Evolutionary conservation across 805 yeast genomes (phyloP).

Genomic region (Lipomyces starkeyi): DNA sequence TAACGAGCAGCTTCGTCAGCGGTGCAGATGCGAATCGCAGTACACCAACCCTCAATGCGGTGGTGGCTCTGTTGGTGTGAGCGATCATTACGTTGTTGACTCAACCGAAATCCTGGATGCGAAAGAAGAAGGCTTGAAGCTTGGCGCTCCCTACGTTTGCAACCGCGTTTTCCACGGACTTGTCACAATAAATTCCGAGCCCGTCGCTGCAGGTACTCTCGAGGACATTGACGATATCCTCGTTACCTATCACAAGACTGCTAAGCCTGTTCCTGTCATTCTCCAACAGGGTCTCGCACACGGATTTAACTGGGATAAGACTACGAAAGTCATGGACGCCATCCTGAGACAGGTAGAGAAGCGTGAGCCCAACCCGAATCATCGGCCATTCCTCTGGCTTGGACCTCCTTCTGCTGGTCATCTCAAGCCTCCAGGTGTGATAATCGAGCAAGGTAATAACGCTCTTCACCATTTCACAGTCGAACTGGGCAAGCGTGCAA

Average conservation of each 20-base stretch:
- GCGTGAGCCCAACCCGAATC: slow-evolving; percentile 38
- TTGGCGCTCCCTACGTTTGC: slow-evolving; percentile 37
- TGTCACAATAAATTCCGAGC: slow-evolving; percentile 30
- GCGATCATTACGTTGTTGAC: slow-evolving; percentile 36
- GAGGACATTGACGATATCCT: slow-evolving; percentile 37
- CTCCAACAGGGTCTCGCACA: slow-evolving; percentile 35
- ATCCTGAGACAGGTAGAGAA: slow-evolving; percentile 27
- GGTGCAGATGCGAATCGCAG: slow-evolving; percentile 37
- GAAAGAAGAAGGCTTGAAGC: slow-evolving; percentile 28
- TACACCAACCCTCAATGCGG: slow-evolving; percentile 37
- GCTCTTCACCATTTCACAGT: slow-evolving; percentile 33
- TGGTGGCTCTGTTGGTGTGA: slow-evolving; percentile 27
- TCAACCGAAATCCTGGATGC: slow-evolving; percentile 38
- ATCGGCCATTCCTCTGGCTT: slow-evolving; percentile 37
- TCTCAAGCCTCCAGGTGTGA: slow-evolving; percentile 38
- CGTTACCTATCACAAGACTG: slow-evolving; percentile 37
- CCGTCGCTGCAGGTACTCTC: slow-evolving; percentile 28
- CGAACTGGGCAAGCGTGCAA: slow-evolving; percentile 35
- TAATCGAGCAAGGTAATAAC: slow-evolving; percentile 38
- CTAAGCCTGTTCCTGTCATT: slow-evolving; percentile 37
- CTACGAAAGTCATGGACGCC: slow-evolving; percentile 36
- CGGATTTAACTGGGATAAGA: slow-evolving; percentile 38
- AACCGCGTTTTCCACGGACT: slow-evolving; percentile 38
- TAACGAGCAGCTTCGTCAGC: slow-evolving; percentile 34
- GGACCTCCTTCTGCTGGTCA: slow-evolving; percentile 39